Conservation (phyloP, 176 grass and related monocot genomes). For the Triticum timopheevii region DNA sequence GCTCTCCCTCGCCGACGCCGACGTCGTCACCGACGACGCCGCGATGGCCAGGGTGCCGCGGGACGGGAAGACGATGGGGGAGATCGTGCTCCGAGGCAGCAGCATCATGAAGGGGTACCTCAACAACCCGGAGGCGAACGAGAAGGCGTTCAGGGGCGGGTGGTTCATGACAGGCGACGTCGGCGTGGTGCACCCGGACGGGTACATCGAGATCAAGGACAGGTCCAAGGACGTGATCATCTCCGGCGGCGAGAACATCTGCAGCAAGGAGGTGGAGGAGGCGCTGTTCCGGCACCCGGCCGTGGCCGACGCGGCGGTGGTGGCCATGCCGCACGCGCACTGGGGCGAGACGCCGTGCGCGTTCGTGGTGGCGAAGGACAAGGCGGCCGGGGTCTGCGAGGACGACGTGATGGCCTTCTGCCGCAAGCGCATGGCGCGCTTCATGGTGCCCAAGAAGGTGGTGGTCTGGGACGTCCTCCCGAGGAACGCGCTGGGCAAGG, state of each 20-base stretch:
- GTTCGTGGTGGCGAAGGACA: slow-evolving; percentile 48
- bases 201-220: slow-evolving; percentile 89
- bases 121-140: slow-evolving; percentile 54
- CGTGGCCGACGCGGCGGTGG: slow-evolving; percentile 57
- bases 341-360: slow-evolving; percentile 69
- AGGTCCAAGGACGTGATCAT: slow-evolving; percentile 83
- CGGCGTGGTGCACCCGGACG: slow-evolving; percentile 70
- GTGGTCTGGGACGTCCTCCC: slow-evolving; percentile 40
- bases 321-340: slow-evolving; percentile 59
- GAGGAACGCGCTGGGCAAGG: slow-evolving; percentile 59
- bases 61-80: slow-evolving; percentile 52
- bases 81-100: slow-evolving; percentile 68
- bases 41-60: slow-evolving; percentile 46
- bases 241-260: slow-evolving; percentile 67
- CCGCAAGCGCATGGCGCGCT: slow-evolving; percentile 41
- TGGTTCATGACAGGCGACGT: slow-evolving; percentile 82
- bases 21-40: slow-evolving; percentile 55
- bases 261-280: slow-evolving; percentile 76
- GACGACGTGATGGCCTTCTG: slow-evolving; percentile 52
- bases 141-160: slow-evolving; percentile 34
- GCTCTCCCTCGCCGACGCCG: slow-evolving; percentile 54
- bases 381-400: slow-evolving; percentile 15
- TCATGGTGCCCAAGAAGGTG: slow-evolving; percentile 78
- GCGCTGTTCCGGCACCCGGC: slow-evolving; percentile 47
- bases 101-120: slow-evolving; percentile 83